A percentile compares a stretch with the other conserved stretches of the same genome.
Conservation (phyloP, 139 green algal species). For the Bryopsis sp. region DNA sequence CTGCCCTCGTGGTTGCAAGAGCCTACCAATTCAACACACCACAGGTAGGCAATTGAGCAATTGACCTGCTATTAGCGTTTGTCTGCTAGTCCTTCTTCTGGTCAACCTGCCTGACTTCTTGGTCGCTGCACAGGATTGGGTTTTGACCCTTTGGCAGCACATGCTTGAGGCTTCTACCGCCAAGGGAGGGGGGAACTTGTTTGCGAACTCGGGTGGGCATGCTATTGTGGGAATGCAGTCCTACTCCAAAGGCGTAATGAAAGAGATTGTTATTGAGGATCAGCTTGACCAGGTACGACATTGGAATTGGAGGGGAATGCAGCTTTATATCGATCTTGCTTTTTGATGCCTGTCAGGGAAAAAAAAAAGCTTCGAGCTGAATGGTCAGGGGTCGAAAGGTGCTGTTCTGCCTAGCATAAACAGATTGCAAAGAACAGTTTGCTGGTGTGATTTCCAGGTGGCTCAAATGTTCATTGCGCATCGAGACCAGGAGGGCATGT, state of each 20-base stretch:
- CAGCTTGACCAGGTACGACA: slow-evolving; percentile 11
- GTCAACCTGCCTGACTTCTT: too few species aligned
- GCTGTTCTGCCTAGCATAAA: neutral
- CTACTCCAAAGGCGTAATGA: slow-evolving; percentile 7
- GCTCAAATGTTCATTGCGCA: neutral
- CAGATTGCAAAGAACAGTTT: neutral
- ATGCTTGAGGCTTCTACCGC: slow-evolving; percentile 8
- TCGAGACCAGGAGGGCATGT: neutral
- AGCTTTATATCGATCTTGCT: neutral
- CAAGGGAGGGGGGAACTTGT: too few species aligned
- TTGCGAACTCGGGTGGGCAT: neutral
- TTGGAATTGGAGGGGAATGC: neutral
- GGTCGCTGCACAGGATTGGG: too few species aligned
- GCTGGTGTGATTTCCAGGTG: neutral
- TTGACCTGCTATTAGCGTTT: too few species aligned
- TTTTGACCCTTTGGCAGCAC: slow-evolving; percentile 18
- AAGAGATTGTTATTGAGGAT: slow-evolving; percentile 13
- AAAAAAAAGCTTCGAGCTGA: neutral
- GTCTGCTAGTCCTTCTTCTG: too few species aligned
- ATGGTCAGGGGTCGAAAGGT: neutral
- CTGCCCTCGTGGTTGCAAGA: slow-evolving; percentile 10
- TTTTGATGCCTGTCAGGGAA: neutral
- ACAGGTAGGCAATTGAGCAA: too few species aligned
- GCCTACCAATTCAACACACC: slow-evolving; percentile 19
- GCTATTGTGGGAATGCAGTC: neutral